Conservation (phyloP, 306 rosid species). For the Dryas drummondii region DNA sequence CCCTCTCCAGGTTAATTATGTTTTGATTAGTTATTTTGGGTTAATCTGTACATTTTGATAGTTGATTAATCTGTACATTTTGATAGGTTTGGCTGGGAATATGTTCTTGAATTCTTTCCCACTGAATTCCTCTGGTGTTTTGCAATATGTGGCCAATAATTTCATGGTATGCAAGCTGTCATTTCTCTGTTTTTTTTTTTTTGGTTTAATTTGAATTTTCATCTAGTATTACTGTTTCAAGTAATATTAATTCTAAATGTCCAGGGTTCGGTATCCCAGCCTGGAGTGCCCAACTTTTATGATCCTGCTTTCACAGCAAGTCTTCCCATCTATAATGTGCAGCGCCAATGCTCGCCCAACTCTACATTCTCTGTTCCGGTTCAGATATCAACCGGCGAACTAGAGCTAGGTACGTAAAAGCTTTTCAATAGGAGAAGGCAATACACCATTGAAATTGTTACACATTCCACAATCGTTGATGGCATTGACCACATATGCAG, state of each 20-base stretch:
- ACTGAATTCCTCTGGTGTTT: slow-evolving; percentile 32
- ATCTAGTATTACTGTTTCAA: no score
- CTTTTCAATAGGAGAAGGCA: no score
- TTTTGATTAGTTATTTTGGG: no score
- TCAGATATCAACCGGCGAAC: slow-evolving; percentile 6
- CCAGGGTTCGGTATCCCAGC: slow-evolving; percentile 61
- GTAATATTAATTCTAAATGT: slow-evolving; percentile 8
- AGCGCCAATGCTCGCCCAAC: slow-evolving; percentile 55
- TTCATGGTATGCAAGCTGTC: slow-evolving; percentile 48
- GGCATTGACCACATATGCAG: no score
- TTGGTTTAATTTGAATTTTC: background rate
- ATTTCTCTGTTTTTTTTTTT: slow-evolving; percentile 11
- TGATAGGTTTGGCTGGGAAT: slow-evolving; percentile 52
- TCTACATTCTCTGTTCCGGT: slow-evolving; percentile 49
- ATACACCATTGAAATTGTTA: no score
- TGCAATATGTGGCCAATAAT: slow-evolving; percentile 46
- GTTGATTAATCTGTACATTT: background rate
- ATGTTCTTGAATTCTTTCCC: slow-evolving; percentile 42
- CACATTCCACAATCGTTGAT: no score
- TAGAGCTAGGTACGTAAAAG: no score
- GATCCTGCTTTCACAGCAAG: slow-evolving; percentile 60
- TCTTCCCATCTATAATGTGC: slow-evolving; percentile 48
- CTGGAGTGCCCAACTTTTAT: slow-evolving; percentile 44
- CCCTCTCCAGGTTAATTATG: no score
- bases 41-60: no score